Percentiles rank a stretch among this genome's conserved stretches.
phyloP scores from a whole-genome alignment of 257 asterid genomes.

The Gentiana macrophylla region DNA sequence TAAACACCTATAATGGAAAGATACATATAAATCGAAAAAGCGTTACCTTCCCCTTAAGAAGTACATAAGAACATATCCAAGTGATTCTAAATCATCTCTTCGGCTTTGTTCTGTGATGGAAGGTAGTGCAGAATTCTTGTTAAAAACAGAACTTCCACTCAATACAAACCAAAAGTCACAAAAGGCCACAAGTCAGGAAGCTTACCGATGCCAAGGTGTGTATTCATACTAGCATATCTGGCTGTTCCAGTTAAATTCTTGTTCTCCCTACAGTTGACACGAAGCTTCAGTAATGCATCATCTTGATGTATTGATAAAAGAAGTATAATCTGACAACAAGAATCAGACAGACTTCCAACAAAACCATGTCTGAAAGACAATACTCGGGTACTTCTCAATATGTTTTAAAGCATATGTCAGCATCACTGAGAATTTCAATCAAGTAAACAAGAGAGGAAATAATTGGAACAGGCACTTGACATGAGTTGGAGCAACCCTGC shows the following conservation, averaged over 20 bases:
- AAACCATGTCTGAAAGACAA: neutral
- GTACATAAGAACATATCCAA: constrained; percentile 90
- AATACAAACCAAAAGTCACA: constrained; percentile 4
- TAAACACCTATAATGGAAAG: constrained; percentile 4
- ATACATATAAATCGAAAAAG: neutral
- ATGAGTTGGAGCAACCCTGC: neutral
- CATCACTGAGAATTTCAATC: neutral
- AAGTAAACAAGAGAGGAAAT: neutral
- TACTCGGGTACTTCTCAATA: neutral
- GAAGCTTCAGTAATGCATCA: neutral
- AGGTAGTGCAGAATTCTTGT: constrained; percentile 15
- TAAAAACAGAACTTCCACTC: neutral
- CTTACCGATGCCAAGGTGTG: constrained; percentile 90
- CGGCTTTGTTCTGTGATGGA: constrained; percentile 74
- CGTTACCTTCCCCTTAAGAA: constrained; percentile 80
- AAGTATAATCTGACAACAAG: neutral
- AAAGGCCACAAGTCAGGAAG: constrained; percentile 1
- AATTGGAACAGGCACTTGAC: too few species aligned
- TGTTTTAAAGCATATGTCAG: neutral
- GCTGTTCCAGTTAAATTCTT: constrained; percentile 90
- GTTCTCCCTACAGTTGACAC: constrained; percentile 54
- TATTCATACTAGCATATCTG: constrained; percentile 91
- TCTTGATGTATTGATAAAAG: neutral
- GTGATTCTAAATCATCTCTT: constrained; percentile 92
- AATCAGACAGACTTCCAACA: neutral